Evolutionary conservation across 2,329 filamentous ascomycete genomes (phyloP), one percentile per base, ranked within the genome.

Genomic region (Xylaria polymorpha): DNA sequence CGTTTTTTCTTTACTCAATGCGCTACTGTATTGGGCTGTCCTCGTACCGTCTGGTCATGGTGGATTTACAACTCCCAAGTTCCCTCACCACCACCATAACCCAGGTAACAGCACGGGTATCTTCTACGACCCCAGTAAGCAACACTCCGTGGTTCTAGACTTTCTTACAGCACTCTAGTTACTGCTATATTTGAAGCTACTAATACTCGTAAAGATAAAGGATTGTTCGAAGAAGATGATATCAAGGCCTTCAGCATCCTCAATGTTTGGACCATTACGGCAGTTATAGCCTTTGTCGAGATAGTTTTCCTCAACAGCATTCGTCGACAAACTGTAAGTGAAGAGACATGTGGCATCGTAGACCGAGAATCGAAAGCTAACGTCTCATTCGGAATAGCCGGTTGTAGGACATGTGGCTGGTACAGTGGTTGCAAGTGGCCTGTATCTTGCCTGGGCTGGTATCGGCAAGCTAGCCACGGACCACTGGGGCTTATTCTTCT

Each of bases 291-390:
- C 71, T 70, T 82, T 9, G 65, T 83, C 39, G 86, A 87, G 78
- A 81, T 84, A 0, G 66, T 84, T 41, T 79, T 81, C 66, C 79
- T 87, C 78, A 87, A 87, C 77, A 87, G 84, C 74, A 85, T 87
- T 78, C 84, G 84, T 72, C 82, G 84, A 61, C 85, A 82, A 61
- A 80, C 80, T 57, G 85, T 87, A 75, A 75, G 83, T 77, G 14
- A 29, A 25, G 10, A 48, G 9, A 32, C 44, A 10, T 15, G 10
- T 43, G 9, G 22, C 44, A 10, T 12, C 46, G 9, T 35, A 59
- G 41, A 25, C 22, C 8, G 9, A 41, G 6, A 53, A n/a, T 10
- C 4, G 20, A 22, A 7, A 56, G 35, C 66, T 71, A n/a, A 69
- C 35, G 37, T 39, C 7, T 53, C 46, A 10, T 20, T 22, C 25